phyloP scores from a whole-genome alignment of 106 monocot genomes.

The Acorus gramineus region DNA sequence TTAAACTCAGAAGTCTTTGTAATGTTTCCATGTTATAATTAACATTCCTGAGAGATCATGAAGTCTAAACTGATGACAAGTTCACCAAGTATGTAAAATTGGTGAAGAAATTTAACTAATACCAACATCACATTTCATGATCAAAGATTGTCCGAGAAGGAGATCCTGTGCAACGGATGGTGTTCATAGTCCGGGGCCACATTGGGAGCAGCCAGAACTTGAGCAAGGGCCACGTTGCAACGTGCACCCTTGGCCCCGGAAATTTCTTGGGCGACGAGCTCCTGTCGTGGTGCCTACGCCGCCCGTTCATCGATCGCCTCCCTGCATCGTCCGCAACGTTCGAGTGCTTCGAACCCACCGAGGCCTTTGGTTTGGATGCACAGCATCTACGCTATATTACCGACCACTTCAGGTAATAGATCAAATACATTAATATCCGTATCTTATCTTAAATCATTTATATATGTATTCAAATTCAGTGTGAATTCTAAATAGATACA shows the following conservation, averaged over 20 bases:
- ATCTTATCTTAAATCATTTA: too few relatives aligned
- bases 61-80: too few relatives aligned
- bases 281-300: constrained; percentile 89
- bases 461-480: too few relatives aligned
- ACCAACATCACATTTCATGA: too few relatives aligned
- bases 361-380: constrained; percentile 67
- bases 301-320: constrained; percentile 61
- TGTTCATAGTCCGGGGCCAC: constrained; percentile 57
- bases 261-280: constrained; percentile 87
- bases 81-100: too few relatives aligned
- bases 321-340: constrained; percentile 77
- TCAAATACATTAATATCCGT: too few relatives aligned
- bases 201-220: constrained; percentile 56
- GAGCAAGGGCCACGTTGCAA: constrained; percentile 55
- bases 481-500: too few relatives aligned
- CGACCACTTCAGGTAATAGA: constrained; percentile 53
- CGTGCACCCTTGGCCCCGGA: constrained; percentile 56
- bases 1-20: too few relatives aligned
- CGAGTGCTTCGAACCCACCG: constrained; percentile 44
- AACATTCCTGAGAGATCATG: too few relatives aligned
- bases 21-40: too few relatives aligned
- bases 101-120: too few relatives aligned
- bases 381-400: constrained; percentile 63
- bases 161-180: constrained; percentile 72
- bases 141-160: constrained; percentile 65